phyloP scores from a whole-genome alignment of 1,139 yeast species.

The Saccharomyces hybrid region DNA sequence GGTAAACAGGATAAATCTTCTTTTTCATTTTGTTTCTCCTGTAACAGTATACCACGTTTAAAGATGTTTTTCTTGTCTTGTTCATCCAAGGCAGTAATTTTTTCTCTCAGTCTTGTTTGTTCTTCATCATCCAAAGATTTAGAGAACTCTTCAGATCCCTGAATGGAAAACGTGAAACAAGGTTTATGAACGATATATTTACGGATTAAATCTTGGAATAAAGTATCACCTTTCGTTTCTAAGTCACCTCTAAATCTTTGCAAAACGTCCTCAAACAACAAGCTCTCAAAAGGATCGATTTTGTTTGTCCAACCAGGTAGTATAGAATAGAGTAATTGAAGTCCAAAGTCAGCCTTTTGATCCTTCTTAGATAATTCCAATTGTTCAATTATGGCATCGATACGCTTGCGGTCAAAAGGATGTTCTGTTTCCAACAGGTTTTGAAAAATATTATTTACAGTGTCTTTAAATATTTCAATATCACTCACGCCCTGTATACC shows the following conservation, averaged over 20 bases:
- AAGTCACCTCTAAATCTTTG: conserved; percentile 55
- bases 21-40: conserved; percentile 53
- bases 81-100: conserved; percentile 41
- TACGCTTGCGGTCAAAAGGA: conserved; percentile 52
- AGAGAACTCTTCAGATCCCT: conserved; percentile 52
- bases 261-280: conserved; percentile 59
- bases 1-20: conserved; percentile 81
- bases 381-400: conserved; percentile 83
- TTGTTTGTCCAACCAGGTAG: conserved; percentile 82
- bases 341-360: conserved; percentile 85
- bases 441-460: conserved; percentile 40
- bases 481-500: conserved; percentile 76
- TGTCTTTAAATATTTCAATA: conserved; percentile 39
- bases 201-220: conserved; percentile 53
- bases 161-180: conserved; percentile 66
- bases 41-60: conserved; percentile 51
- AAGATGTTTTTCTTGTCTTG: conserved; percentile 52
- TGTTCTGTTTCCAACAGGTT: conserved; percentile 35
- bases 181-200: conserved; percentile 47
- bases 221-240: conserved; percentile 41
- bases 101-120: conserved; percentile 39
- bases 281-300: conserved; percentile 56
- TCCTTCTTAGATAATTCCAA: conserved; percentile 76
- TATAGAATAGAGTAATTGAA: conserved; percentile 63
- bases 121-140: conserved; percentile 49